These are phyloP conservation scores for Cercospora nicotianae DNA, from an alignment of 2,329 filamentous ascomycete genomes.

Conservation along the genomic window DNA sequence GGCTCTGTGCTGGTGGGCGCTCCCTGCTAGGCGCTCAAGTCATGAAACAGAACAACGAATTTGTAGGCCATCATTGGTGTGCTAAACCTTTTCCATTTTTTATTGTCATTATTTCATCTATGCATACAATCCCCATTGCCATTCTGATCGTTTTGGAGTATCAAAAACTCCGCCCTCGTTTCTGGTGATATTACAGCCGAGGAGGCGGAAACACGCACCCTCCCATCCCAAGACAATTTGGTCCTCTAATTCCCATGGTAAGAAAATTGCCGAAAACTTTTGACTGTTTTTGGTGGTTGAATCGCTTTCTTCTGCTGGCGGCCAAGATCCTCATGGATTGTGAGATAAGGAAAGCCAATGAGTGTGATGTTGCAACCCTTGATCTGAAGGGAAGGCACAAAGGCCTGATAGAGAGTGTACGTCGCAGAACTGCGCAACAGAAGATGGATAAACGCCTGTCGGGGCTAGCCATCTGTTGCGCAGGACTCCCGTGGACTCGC, in stretches of 20 bases:
- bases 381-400: neutral
- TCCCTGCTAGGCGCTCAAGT: neutral
- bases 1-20: neutral
- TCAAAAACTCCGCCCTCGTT: conserved; percentile 13
- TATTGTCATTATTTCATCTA: conserved; percentile 15
- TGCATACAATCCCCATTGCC: conserved; percentile 10
- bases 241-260: neutral
- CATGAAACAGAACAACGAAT: neutral
- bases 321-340: neutral
- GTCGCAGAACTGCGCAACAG: neutral
- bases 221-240: conserved; percentile 3
- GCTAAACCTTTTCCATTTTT: conserved; percentile 4
- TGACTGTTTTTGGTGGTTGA: neutral
- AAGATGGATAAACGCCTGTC: conserved; percentile 11
- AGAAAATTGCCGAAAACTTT: conserved; percentile 4
- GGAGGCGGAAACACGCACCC: neutral
- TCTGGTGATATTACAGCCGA: conserved; percentile 2
- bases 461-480: conserved; percentile 17
- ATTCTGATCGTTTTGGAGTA: conserved; percentile 15
- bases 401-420: neutral
- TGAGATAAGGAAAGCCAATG: neutral
- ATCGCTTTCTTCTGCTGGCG: neutral
- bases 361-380: conserved; percentile 1
- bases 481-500: neutral
- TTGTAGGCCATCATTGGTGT: neutral